Evolutionary conservation across 2,329 filamentous ascomycete species (phyloP), one percentile per base, ranked within the genome.

Genomic region (Colletotrichum sp.): DNA sequence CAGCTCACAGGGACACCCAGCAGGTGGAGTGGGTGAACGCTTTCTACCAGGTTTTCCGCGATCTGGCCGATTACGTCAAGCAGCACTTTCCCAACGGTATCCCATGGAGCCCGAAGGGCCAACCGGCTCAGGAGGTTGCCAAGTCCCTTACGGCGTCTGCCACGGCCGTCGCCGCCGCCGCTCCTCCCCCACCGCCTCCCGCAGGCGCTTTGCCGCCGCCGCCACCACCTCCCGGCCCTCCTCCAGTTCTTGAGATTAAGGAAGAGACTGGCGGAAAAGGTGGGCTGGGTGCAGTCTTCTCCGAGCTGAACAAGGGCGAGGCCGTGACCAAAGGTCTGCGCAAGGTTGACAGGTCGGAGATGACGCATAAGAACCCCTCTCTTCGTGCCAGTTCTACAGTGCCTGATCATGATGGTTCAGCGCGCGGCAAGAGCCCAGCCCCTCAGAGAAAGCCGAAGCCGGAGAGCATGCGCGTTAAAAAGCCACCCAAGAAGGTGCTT

Each of bases 361-460:
- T 98, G 96, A 99, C 97, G 76, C 97, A 99, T 87, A 98, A 98
- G 89, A 99, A 99, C 86, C 97, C 97, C 16, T 92, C 93, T 12
- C 89, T 99, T 74, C 93, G 97, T 77, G 91, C 94, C 28, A 88
- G 89, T 76, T 94, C 94, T 15, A 90, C 91, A 3, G 95, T 96
- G 5, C 89, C 94, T 32, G 91, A 90, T 27, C 89, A 88, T 75
- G 87, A 88, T 55, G 84, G 86, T 15, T 88, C 89, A 8, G 82
- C 87, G 28, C 91, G 95, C 65, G 92, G 91, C 72, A 98, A 97
- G 90, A 98, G 95, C 78, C 96, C 96, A 3, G 94, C 95, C 22
- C 97, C 97, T 2, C 94, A 93, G 79, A 96, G 95, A 86, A 96
- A 96, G 85, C 94, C 94, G 68, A 96, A 96, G 87, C 95, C 95